Evolutionary conservation across 805 yeast species (phyloP).

Genomic region (Saccharomycopsis malanga): DNA sequence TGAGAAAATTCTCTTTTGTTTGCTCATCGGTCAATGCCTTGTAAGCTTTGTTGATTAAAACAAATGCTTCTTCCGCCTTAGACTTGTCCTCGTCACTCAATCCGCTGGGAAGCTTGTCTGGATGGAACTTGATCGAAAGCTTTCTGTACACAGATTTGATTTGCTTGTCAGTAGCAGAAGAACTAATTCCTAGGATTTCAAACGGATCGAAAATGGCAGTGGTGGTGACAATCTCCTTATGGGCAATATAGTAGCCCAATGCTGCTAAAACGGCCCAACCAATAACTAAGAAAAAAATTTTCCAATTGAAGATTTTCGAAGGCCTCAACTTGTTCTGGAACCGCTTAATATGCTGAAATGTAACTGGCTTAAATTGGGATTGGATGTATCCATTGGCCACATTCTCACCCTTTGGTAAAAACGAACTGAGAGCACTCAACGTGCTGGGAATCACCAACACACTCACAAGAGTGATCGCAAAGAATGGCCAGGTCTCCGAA

Average conservation of each 20-base stretch:
- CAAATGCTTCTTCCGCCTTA: conserved; percentile 67
- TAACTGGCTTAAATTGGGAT: conserved; percentile 32
- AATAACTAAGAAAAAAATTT: conserved; percentile 20
- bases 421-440: conserved; percentile 27
- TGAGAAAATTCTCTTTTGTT: conserved; percentile 71
- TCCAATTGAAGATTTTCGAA: conserved; percentile 17
- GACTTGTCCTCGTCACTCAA: conserved; percentile 48
- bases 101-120: conserved; percentile 75
- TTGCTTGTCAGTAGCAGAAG: conserved; percentile 64
- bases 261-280: conserved; percentile 34
- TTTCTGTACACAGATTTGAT: conserved; percentile 80
- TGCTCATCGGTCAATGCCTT: conserved; percentile 89
- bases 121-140: conserved; percentile 83
- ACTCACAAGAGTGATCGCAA: conserved; percentile 63
- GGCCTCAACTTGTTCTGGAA: conserved; percentile 30
- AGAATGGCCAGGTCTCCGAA: conserved; percentile 91
- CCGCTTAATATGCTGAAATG: conserved; percentile 27
- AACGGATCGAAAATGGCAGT: conserved; percentile 73
- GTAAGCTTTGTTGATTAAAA: conserved; percentile 83
- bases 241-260: conserved; percentile 38
- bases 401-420: conserved; percentile 24
- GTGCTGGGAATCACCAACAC: conserved; percentile 65
- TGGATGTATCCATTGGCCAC: conserved; percentile 30
- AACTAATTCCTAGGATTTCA: conserved; percentile 68
- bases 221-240: conserved; percentile 33